Conservation (phyloP, 2,329 filamentous ascomycete species). For the Fonsecaea nubica region DNA sequence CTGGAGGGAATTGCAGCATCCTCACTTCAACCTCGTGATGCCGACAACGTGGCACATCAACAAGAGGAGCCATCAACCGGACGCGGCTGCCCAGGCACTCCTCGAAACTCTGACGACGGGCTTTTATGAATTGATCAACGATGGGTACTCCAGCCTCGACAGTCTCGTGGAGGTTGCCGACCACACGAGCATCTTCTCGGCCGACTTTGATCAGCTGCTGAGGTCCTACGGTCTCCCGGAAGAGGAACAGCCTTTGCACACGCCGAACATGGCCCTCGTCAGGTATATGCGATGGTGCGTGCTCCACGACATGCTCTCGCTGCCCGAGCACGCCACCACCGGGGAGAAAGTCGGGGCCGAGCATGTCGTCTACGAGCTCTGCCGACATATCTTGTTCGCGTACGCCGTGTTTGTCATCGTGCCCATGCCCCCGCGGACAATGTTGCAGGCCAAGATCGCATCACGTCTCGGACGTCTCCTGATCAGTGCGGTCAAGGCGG, state of each 20-base stretch:
- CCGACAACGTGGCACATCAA: constrained; percentile 14
- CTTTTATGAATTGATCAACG: constrained; percentile 6
- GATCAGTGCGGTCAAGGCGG: constrained; percentile 33
- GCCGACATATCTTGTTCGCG: constrained; percentile 45
- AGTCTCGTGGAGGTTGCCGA: constrained; percentile 5
- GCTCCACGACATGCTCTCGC: constrained; percentile 17
- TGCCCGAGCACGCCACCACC: constrained; percentile 13
- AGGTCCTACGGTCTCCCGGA: constrained; percentile 9
- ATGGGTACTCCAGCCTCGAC: constrained; percentile 6
- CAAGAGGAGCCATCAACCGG: constrained; percentile 10
- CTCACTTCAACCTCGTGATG: constrained; percentile 6
- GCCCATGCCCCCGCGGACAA: constrained; percentile 47
- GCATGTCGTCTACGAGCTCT: constrained; percentile 44
- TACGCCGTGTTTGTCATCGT: constrained; percentile 49
- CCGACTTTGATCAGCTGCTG: constrained; percentile 13
- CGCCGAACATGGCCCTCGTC: constrained; percentile 14
- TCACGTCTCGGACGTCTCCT: constrained; percentile 41
- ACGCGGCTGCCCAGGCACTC: background rate
- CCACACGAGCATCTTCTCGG: constrained; percentile 7
- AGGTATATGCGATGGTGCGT: constrained; percentile 17
- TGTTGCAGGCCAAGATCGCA: constrained; percentile 44
- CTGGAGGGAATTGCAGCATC: constrained; percentile 15
- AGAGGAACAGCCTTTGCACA: constrained; percentile 11
- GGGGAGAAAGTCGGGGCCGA: background rate
- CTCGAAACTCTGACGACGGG: constrained; percentile 9